These are phyloP conservation scores for Cutaneotrichosporon arboriforme DNA, from an alignment of 1,284 basidiomycete genomes.

Conservation along the genomic window DNA sequence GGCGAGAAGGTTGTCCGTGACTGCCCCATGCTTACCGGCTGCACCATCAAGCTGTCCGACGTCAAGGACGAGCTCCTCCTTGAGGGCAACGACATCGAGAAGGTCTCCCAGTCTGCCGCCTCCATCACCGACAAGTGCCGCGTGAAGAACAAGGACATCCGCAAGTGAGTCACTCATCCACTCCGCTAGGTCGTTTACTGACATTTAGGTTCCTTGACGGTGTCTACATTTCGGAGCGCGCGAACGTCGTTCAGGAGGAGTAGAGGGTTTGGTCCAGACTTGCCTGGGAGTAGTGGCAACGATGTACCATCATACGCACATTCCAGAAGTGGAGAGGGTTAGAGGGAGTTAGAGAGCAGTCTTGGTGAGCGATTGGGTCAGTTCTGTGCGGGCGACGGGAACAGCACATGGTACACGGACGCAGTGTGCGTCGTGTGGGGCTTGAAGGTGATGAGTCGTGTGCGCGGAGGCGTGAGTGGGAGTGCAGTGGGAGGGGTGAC, in stretches of 20 bases:
- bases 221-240: conserved; percentile 60
- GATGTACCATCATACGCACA: conserved; percentile 24
- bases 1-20: conserved; percentile 77
- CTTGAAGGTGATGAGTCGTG: no score
- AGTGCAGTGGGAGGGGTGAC: no score
- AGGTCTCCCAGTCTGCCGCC: conserved; percentile 92
- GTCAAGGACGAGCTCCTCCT: conserved; percentile 92
- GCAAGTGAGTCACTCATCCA: conserved; percentile 55
- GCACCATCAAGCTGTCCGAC: conserved; percentile 83
- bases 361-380: no score
- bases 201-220: conserved; percentile 35
- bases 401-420: no score
- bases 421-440: no score
- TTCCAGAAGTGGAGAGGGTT: background rate
- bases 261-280: conserved; percentile 21
- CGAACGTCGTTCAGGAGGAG: conserved; percentile 34
- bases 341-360: background rate
- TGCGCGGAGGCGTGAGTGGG: no score
- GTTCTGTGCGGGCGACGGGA: no score
- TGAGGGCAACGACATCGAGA: conserved; percentile 90
- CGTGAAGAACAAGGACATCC: conserved; percentile 97
- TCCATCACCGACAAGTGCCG: conserved; percentile 90
- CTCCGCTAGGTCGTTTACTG: conserved; percentile 53
- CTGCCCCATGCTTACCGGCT: conserved; percentile 86
- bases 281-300: conserved; percentile 17